Percentiles rank a stretch among this genome's conserved stretches.
Conservation (phyloP, 2,329 filamentous ascomycete species). For the Pseudocercospora musae region DNA sequence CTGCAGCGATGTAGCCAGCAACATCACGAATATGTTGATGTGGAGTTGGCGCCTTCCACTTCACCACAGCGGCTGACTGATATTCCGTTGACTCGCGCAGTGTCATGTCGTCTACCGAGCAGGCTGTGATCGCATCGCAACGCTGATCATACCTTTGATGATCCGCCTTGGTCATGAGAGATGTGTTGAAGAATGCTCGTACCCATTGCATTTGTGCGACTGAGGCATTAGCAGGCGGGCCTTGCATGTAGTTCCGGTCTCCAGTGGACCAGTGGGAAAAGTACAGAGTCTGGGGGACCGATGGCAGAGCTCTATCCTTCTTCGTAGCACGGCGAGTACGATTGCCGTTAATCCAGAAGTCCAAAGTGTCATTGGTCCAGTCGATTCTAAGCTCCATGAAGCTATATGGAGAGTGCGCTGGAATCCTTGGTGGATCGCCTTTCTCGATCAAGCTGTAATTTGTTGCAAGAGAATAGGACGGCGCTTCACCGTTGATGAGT, state of each 20-base stretch:
- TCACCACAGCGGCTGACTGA: constrained; percentile 14
- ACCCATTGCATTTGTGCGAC: constrained; percentile 46
- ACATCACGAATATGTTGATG: constrained; percentile 19
- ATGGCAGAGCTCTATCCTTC: constrained; percentile 38
- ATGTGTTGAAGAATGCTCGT: constrained; percentile 52
- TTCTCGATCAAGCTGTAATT: constrained; percentile 39
- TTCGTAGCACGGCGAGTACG: constrained; percentile 26
- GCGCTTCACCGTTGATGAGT: constrained; percentile 22
- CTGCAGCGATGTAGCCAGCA: constrained; percentile 29
- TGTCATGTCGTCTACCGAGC: constrained; percentile 30
- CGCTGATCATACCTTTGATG: constrained; percentile 15
- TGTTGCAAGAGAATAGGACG: constrained; percentile 30
- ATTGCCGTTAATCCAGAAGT: constrained; percentile 41
- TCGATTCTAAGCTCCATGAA: constrained; percentile 49
- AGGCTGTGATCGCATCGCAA: constrained; percentile 18
- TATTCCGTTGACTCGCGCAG: constrained; percentile 27
- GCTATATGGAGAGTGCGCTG: constrained; percentile 41
- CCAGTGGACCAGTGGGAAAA: constrained; percentile 51
- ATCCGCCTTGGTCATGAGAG: constrained; percentile 36
- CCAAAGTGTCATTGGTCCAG: constrained; percentile 45
- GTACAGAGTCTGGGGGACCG: constrained; percentile 42
- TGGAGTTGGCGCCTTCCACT: constrained; percentile 18
- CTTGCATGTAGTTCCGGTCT: constrained; percentile 44
- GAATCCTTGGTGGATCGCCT: constrained; percentile 33
- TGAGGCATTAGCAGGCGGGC: constrained; percentile 42